Evolutionary conservation across 169 alveolate species (phyloP), one percentile per base, ranked within the genome.

Genomic region (Babesia divergens): DNA sequence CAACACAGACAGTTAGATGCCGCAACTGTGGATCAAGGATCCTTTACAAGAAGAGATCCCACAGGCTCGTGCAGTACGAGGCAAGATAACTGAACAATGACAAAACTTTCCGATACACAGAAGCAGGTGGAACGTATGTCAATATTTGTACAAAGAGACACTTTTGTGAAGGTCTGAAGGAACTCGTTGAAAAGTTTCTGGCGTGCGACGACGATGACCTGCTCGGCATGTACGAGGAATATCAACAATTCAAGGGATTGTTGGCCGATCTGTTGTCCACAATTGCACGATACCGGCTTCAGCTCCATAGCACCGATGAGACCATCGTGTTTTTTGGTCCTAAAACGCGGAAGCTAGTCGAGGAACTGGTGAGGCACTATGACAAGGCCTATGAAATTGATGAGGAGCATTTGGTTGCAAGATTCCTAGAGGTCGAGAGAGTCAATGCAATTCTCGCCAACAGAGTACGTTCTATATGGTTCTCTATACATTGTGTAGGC

Each of bases 1-100:
- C 94, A 20, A 86, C 84, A n/a, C 91, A 94, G 2, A 89, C 94
- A 3, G 90, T 91, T 24, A 69, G 95, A 34, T 91, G 95, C 83
- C 82, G 92, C 38, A 89, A 88, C 55, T 91, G 95, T 70, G 95
- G 95, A 52, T 89, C 94, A 64, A 74, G 93, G 32, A 89, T 91
- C 22, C 77, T 91, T 47, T 91, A 86, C 82, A 91, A 91, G 74
- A 91, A 91, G 62, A 46, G 95, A 35, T 82, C 93, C 26, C 75
- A 91, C 62, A 86, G 91, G 59, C 67, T 79, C 24, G 87, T 79
- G 20, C 87, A 79, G 46, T 79, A 79, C 75, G 87, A 79, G 24
- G 87, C 87, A 46, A 67, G 87, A 38, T 79, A 46, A 67, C n/a
- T 6, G 7, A 8, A 66, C 34, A 18, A 79, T 79, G 87, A 79